A percentile compares a stretch with the other conserved stretches of the same genome.
These are phyloP conservation scores for Dioszegia hungarica DNA, from an alignment of 768 basidiomycete species.

Conservation along the genomic window DNA sequence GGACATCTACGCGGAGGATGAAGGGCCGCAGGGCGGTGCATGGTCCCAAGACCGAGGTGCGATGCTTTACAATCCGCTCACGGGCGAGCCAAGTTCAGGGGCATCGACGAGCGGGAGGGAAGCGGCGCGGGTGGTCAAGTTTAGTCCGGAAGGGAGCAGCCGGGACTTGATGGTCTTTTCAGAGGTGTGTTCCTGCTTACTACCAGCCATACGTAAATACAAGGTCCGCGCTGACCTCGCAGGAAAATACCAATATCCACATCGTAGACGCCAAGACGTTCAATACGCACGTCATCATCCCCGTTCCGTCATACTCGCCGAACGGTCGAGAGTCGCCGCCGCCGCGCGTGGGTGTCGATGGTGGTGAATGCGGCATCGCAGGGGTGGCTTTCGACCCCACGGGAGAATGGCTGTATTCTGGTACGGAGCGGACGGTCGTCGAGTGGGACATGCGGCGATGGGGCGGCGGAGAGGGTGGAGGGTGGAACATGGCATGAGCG, in stretches of 20 bases:
- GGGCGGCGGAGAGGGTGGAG: constrained; percentile 21
- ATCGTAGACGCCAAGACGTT: constrained; percentile 83
- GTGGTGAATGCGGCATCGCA: constrained; percentile 53
- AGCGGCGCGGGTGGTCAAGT: constrained; percentile 82
- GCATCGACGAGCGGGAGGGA: constrained; percentile 53
- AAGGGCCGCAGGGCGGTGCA: not conserved
- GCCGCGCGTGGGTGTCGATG: constrained; percentile 21
- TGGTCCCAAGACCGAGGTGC: constrained; percentile 4
- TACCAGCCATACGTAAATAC: constrained; percentile 16
- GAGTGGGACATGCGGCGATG: constrained; percentile 64
- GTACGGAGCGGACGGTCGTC: constrained; percentile 61
- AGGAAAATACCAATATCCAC: constrained; percentile 80
- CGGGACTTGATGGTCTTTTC: constrained; percentile 83
- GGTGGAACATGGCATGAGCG: constrained; percentile 32
- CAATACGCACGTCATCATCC: constrained; percentile 51
- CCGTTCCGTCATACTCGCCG: constrained; percentile 27
- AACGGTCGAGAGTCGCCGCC: not conserved
- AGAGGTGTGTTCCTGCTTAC: constrained; percentile 58
- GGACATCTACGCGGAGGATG: constrained; percentile 7
- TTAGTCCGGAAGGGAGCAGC: constrained; percentile 61
- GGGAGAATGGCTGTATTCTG: constrained; percentile 66
- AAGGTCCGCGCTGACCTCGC: not conserved
- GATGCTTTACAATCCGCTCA: constrained; percentile 30
- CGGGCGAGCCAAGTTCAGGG: constrained; percentile 21
- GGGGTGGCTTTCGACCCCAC: constrained; percentile 70